These are phyloP conservation scores for Phytophthora kernoviae DNA, from an alignment of 352 stramenopile genomes.

Conservation along the genomic window DNA sequence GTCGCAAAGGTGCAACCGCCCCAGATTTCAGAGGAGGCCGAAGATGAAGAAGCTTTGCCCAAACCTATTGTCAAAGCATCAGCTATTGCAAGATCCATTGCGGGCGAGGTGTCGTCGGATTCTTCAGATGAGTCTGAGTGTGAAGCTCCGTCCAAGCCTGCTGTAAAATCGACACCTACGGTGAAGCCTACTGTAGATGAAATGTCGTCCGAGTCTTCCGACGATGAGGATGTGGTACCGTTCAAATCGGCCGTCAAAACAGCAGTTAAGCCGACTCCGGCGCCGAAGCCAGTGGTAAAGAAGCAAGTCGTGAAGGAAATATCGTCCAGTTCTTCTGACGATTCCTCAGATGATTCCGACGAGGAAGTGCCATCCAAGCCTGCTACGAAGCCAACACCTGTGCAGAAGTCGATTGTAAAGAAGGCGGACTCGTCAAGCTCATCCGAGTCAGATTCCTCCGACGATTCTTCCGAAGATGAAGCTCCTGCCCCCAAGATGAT, in stretches of 20 bases:
- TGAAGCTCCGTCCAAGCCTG: slow-evolving; percentile 14
- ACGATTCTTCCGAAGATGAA: slow-evolving; percentile 28
- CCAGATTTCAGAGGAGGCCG: slow-evolving; percentile 10
- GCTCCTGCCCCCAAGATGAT: slow-evolving; percentile 15
- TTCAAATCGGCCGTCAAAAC: neutral
- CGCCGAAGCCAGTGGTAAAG: slow-evolving; percentile 13
- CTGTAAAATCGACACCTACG: neutral
- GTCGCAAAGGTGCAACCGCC: slow-evolving; percentile 2
- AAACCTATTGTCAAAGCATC: slow-evolving; percentile 17
- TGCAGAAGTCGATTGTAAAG: slow-evolving; percentile 4
- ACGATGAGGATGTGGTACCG: slow-evolving; percentile 1
- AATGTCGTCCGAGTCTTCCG: slow-evolving; percentile 2
- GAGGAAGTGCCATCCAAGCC: slow-evolving; percentile 13
- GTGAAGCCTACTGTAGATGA: neutral
- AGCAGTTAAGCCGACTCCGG: slow-evolving; percentile 7
- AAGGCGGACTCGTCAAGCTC: slow-evolving; percentile 12
- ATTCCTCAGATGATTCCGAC: slow-evolving; percentile 11
- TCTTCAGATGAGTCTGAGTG: slow-evolving; percentile 12
- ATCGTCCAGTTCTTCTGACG: slow-evolving; percentile 16
- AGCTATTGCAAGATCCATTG: no score
- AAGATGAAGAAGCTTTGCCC: slow-evolving; percentile 20
- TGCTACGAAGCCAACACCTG: neutral
- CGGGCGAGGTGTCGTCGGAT: slow-evolving; percentile 15
- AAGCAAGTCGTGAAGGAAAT: slow-evolving; percentile 11
- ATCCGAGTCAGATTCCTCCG: slow-evolving; percentile 19